Evolutionary conservation across 2,329 filamentous ascomycete genomes (phyloP).

Genomic region (Xylariaceae sp.): DNA sequence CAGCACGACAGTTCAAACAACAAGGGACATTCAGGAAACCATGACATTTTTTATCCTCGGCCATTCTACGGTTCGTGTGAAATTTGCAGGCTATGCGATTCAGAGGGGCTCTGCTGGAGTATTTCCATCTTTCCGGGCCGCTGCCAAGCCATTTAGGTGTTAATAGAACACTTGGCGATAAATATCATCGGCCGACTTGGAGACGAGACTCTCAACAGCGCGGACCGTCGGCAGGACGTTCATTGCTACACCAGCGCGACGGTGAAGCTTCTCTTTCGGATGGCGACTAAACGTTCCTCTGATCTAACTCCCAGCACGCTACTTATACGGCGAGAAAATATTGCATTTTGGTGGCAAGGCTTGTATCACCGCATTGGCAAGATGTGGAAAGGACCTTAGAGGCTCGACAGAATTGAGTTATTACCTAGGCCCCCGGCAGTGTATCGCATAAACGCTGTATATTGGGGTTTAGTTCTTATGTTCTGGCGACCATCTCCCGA

Average conservation of each 20-base stretch:
- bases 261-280: not conserved
- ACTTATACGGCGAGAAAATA: not conserved
- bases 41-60: constrained; percentile 1
- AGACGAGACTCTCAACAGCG: constrained; percentile 4
- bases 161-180: constrained; percentile 17
- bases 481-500: constrained; percentile 19
- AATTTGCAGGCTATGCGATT: constrained; percentile 1
- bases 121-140: constrained; percentile 5
- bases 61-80: constrained; percentile 12
- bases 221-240: not conserved
- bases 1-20: constrained; percentile 24
- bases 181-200: constrained; percentile 1
- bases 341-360: not conserved
- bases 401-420: constrained; percentile 10
- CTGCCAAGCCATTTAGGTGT: constrained; percentile 8
- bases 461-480: not conserved
- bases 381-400: constrained; percentile 4
- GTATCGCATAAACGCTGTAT: too few relatives aligned
- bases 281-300: not conserved
- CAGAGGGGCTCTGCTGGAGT: constrained; percentile 9
- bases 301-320: not conserved
- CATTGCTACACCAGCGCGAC: not conserved
- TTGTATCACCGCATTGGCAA: not conserved
- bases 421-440: constrained; percentile 10
- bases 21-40: constrained; percentile 25